Evolutionary conservation across 345 rosid species (phyloP).

Genomic region (Camelina hispida): DNA sequence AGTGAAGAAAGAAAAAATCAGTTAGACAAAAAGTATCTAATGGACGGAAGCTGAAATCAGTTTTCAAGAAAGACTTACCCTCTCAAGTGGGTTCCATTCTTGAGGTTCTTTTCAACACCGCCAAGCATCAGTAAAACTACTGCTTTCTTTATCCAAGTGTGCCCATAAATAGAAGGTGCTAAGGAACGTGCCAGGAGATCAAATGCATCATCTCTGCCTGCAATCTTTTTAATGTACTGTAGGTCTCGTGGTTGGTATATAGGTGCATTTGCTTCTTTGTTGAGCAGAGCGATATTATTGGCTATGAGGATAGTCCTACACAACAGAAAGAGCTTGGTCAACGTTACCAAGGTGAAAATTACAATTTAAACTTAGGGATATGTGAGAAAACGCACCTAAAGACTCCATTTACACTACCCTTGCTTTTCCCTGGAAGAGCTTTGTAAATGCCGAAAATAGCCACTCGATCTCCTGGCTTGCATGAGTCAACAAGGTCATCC

Average conservation of each 20-base stretch:
- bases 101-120: constrained; percentile 93
- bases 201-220: constrained; percentile 84
- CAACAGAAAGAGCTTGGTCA: constrained; percentile 32
- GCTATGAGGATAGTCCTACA: constrained; percentile 92
- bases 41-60: background rate
- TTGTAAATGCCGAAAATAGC: constrained; percentile 89
- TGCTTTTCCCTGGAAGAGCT: constrained; percentile 93
- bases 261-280: constrained; percentile 97
- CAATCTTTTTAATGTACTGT: constrained; percentile 84
- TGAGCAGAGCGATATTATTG: constrained; percentile 85
- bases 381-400: constrained; percentile 63
- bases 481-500: constrained; percentile 95
- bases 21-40: background rate
- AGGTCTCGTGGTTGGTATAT: constrained; percentile 78
- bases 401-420: constrained; percentile 97
- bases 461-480: constrained; percentile 99
- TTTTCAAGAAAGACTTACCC: constrained; percentile 56
- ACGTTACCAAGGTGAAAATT: constrained; percentile 9
- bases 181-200: constrained; percentile 89
- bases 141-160: constrained; percentile 97
- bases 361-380: background rate
- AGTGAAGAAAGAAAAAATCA: background rate
- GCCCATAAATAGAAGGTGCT: constrained; percentile 96
- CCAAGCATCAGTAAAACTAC: constrained; percentile 92
- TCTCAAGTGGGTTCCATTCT: constrained; percentile 95